Conservation (phyloP, 2,329 filamentous ascomycete genomes). For the Trichophyton equinum region DNA sequence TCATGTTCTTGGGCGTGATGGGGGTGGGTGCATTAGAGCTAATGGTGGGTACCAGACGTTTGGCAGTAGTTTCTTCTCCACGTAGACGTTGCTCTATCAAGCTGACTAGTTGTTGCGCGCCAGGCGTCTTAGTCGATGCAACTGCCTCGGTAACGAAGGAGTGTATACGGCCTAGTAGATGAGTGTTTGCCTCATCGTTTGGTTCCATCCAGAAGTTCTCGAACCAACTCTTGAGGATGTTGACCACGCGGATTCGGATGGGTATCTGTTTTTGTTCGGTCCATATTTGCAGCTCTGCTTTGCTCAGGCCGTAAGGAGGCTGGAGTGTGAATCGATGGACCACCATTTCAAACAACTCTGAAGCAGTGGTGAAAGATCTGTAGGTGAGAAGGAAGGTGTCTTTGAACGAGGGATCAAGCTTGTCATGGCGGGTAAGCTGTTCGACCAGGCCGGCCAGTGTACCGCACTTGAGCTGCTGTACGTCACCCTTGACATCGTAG, state of each 20-base stretch:
- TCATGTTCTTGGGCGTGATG: slow-evolving; percentile 98
- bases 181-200: slow-evolving; percentile 68
- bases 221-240: slow-evolving; percentile 97
- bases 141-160: slow-evolving; percentile 85
- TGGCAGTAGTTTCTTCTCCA: slow-evolving; percentile 75
- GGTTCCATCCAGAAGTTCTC: slow-evolving; percentile 99
- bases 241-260: slow-evolving; percentile 90
- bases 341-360: slow-evolving; percentile 83
- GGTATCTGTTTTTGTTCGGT: slow-evolving; percentile 89
- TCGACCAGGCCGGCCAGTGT: slow-evolving; percentile 82
- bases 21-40: slow-evolving; percentile 71
- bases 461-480: slow-evolving; percentile 71
- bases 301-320: slow-evolving; percentile 67
- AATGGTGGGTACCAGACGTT: slow-evolving; percentile 75
- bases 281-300: slow-evolving; percentile 73
- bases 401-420: slow-evolving; percentile 89
- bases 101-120: slow-evolving; percentile 69
- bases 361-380: slow-evolving; percentile 79
- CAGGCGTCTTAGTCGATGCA: slow-evolving; percentile 84
- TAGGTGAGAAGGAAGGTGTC: slow-evolving; percentile 97
- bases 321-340: slow-evolving; percentile 88
- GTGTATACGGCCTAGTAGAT: slow-evolving; percentile 78
- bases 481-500: slow-evolving; percentile 70
- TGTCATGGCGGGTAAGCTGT: slow-evolving; percentile 89
- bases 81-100: slow-evolving; percentile 78